Evolutionary conservation across 108 stramenopile genomes (phyloP).

Genomic region (Schizochytrium sp.): DNA sequence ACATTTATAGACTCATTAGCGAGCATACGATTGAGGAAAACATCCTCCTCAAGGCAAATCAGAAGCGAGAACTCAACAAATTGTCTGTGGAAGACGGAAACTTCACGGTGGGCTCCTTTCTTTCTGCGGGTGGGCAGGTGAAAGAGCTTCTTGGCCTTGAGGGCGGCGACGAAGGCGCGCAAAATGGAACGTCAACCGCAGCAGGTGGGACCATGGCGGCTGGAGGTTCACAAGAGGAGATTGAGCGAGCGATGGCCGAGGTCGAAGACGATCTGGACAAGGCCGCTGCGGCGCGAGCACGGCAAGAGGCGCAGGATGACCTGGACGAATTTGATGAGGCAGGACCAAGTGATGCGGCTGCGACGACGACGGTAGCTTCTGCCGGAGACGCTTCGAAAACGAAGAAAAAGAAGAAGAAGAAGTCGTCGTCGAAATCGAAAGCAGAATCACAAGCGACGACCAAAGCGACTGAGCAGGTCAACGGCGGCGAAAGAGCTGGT

Average conservation of each 20-base stretch:
- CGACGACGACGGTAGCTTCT: not conserved
- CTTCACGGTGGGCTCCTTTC: slow-evolving; percentile 42
- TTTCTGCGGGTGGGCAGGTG: not conserved
- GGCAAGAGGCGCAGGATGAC: not conserved
- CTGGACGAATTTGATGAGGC: not conserved
- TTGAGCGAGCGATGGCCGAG: not conserved
- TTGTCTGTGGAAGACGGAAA: slow-evolving; percentile 90
- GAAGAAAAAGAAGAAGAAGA: not conserved
- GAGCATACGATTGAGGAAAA: slow-evolving; percentile 93
- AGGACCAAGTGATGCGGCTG: not conserved
- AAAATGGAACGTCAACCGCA: too few species aligned
- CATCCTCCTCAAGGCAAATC: slow-evolving; percentile 79
- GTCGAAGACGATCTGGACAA: slow-evolving; percentile 5
- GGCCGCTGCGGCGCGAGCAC: not conserved
- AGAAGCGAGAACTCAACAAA: slow-evolving; percentile 85
- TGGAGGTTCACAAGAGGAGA: not conserved
- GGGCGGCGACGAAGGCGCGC: not conserved
- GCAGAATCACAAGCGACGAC: too few species aligned
- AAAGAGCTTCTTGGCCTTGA: not conserved
- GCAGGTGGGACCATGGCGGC: too few species aligned
- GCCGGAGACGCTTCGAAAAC: not conserved
- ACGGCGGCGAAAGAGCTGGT: too few species aligned
- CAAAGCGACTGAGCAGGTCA: too few species aligned
- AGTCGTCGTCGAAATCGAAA: not conserved
- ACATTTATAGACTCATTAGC: slow-evolving; percentile 90